Evolutionary conservation across 1,284 basidiomycete species (phyloP).

Genomic region (Puccinia horiana): DNA sequence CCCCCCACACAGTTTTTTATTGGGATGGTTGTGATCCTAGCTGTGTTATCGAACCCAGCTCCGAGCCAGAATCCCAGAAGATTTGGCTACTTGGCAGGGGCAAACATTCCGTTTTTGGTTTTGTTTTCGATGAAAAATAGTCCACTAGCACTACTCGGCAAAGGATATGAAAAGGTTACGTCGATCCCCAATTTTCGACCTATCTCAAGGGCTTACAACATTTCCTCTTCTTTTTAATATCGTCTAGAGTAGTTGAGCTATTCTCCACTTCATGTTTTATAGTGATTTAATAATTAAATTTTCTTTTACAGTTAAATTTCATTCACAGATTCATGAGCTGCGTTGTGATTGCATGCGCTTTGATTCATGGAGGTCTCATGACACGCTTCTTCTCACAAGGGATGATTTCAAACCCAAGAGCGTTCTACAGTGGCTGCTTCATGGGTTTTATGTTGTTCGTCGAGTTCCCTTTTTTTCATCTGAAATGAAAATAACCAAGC

Average conservation of each 20-base stretch:
- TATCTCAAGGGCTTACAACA: neutral
- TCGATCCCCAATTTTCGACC: neutral
- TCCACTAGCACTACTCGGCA: constrained; percentile 38
- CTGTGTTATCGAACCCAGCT: constrained; percentile 24
- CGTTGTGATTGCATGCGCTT: constrained; percentile 27
- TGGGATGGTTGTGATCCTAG: constrained; percentile 37
- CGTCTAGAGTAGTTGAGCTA: neutral
- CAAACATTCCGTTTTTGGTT: constrained; percentile 32
- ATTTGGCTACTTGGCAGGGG: constrained; percentile 34
- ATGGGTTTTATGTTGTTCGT: constrained; percentile 36
- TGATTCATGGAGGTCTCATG: constrained; percentile 35
- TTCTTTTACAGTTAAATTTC: constrained; percentile 28
- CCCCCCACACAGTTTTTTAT: constrained; percentile 17
- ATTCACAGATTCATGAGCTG: constrained; percentile 38
- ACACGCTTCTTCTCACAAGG: constrained; percentile 20
- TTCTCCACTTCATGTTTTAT: neutral
- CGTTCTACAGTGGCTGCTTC: constrained; percentile 37
- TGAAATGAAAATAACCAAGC: neutral
- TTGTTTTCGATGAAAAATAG: constrained; percentile 49
- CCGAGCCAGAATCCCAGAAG: constrained; percentile 33
- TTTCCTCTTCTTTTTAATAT: neutral
- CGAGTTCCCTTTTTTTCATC: neutral
- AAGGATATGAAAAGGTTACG: constrained; percentile 48
- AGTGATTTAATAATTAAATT: neutral
- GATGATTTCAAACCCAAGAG: constrained; percentile 18